phyloP scores from a whole-genome alignment of 192 early-diverging fungal genomes.

The Podila minutissima region DNA sequence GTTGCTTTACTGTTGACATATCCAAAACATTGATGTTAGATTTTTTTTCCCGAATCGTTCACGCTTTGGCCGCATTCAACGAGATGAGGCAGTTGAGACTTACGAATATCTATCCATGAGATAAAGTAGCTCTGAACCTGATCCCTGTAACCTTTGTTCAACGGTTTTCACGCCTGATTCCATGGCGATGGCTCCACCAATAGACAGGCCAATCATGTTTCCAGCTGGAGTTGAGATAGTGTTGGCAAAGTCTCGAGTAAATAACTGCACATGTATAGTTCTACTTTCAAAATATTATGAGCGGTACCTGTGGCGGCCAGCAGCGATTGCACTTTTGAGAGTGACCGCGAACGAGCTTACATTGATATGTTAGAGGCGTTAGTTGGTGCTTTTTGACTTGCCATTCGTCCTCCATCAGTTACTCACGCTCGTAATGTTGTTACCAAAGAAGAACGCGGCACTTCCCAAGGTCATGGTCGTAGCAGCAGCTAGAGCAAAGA shows the following conservation, averaged over 20 bases:
- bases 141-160: conserved; percentile 21
- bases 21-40: not conserved
- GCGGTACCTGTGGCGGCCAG: not conserved
- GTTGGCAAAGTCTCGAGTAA: not conserved
- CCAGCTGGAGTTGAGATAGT: conserved; percentile 15
- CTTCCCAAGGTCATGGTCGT: conserved; percentile 36
- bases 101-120: conserved; percentile 50
- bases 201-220: conserved; percentile 22
- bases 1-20: conserved; percentile 13
- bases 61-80: too few relatives aligned
- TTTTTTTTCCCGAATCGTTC: too few relatives aligned
- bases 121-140: conserved; percentile 44
- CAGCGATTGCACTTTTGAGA: not conserved
- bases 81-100: not conserved
- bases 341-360: not conserved
- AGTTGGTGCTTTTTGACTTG: too few relatives aligned
- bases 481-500: conserved; percentile 17
- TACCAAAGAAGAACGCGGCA: conserved; percentile 37
- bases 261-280: not conserved
- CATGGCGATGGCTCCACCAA: conserved; percentile 40
- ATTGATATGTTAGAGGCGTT: not conserved
- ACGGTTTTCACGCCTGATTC: conserved; percentile 49
- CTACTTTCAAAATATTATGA: not conserved
- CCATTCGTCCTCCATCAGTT: not conserved
- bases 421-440: not conserved